Evolutionary conservation across 371 early-diverging fungal genomes (phyloP).

Genomic region (Mortierella sp.): DNA sequence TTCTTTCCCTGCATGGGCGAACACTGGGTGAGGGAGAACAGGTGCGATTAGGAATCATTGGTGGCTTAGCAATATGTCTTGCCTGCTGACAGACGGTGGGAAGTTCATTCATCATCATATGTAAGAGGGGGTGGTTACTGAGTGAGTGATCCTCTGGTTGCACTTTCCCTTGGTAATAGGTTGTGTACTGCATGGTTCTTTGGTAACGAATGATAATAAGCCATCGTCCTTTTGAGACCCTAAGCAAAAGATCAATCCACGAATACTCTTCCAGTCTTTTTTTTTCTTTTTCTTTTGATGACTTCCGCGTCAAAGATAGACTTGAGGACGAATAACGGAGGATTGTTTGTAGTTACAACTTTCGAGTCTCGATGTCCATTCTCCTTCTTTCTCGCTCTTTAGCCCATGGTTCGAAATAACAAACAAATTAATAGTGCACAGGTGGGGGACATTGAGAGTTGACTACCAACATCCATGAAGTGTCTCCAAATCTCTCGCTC

Average conservation of each 20-base stretch:
- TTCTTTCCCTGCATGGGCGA: not conserved
- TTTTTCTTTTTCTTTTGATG: no score
- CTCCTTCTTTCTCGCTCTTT: not conserved
- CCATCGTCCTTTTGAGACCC: no score
- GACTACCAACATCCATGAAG: not conserved
- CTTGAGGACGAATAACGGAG: no score
- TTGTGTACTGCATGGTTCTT: no score
- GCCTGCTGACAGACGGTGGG: not conserved
- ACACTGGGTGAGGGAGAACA: not conserved
- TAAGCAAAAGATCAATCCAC: no score
- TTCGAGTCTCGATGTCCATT: no score
- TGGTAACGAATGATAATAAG: no score
- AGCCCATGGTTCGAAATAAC: not conserved
- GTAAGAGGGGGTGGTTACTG: not conserved
- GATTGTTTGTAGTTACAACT: no score
- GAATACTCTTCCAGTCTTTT: no score
- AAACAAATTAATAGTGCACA: not conserved
- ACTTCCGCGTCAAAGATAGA: no score
- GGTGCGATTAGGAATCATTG: not conserved
- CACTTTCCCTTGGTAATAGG: no score
- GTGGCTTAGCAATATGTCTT: not conserved
- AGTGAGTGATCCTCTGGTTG: no score
- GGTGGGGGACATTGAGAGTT: not conserved
- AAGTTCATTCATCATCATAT: not conserved
- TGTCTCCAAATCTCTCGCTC: not conserved